Evolutionary conservation across 2,329 filamentous ascomycete genomes (phyloP), one percentile per base, ranked within the genome.

Genomic region (Sordariomycetes sp.): DNA sequence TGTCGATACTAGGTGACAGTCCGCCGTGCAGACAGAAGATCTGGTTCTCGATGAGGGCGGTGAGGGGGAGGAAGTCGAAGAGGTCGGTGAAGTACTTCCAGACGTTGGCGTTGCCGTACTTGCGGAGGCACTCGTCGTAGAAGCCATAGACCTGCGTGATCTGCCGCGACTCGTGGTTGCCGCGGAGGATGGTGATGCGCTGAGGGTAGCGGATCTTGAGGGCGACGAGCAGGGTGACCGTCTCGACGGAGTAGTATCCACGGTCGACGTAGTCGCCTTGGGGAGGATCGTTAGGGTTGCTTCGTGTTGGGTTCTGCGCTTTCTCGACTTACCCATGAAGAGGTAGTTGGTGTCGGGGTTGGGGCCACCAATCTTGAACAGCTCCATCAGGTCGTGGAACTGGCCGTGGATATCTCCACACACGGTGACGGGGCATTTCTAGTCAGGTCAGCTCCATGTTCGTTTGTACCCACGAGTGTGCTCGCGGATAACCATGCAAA

Each of bases 81-180:
- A 99, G 86, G 72, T 99, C 92, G 68, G 91, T 96, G 71, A 96
- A 99, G 70, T 90, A 96, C 78, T 96, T 96, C 94, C 94, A 99
- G 62, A 99, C 94, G 65, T 96, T 97, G 61, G 94, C 92, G 68
- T 96, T 97, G 71, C 94, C 94, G 70, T 99, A 99, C 77, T 99
- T 99, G 70, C 91, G 89, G 65, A 97, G 83, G 71, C 94, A 99
- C 73, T 99, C 94, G 71, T 97, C 94, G 77, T 99, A 99, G 77
- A 99, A 99, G 61, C 94, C 94, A 71, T 99, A 99, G 59, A 99
- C 94, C 73, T 97, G 92, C 52, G 94, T 99, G 72, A 99, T 99
- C 75, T 99, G 94, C 66, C 94, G 87, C 62, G 91, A 96, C 76
- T 99, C 94, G 81, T 99, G 94, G 75, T 99, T 99, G 68, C 94